phyloP scores from a whole-genome alignment of 2,329 filamentous ascomycete species.

The Fusarium subtropicale region DNA sequence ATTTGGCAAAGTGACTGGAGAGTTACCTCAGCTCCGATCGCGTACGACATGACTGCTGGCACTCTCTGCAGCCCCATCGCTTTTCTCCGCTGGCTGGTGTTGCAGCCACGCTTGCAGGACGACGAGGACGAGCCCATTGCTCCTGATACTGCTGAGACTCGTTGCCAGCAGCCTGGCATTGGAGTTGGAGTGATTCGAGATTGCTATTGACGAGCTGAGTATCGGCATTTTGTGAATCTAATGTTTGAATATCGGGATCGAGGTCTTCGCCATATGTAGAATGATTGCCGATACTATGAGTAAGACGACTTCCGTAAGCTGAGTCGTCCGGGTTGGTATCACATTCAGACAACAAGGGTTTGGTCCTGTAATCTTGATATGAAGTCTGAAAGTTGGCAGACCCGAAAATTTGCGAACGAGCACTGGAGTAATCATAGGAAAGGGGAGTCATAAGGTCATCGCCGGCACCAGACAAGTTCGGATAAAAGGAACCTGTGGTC shows the following conservation, averaged over 20 bases:
- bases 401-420: constrained; percentile 40
- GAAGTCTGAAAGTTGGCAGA: constrained; percentile 29
- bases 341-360: constrained; percentile 54
- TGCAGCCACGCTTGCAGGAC: constrained; percentile 35
- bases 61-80: constrained; percentile 54
- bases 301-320: constrained; percentile 58
- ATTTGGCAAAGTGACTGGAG: background rate
- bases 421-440: constrained; percentile 46
- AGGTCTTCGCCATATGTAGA: constrained; percentile 60
- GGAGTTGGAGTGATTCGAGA: constrained; percentile 49
- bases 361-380: constrained; percentile 45
- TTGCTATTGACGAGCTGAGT: constrained; percentile 48
- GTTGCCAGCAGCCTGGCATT: constrained; percentile 5
- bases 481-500: constrained; percentile 15
- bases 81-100: constrained; percentile 27
- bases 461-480: constrained; percentile 47
- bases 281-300: constrained; percentile 57
- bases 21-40: constrained; percentile 67
- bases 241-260: constrained; percentile 54
- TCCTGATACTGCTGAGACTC: constrained; percentile 11
- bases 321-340: constrained; percentile 58
- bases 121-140: constrained; percentile 25
- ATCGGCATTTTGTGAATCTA: constrained; percentile 27
- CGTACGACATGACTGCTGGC: constrained; percentile 59
- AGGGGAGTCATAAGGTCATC: constrained; percentile 60